These are phyloP conservation scores for Peronosclerospora sorghi DNA, from an alignment of 352 stramenopile species.

Conservation along the genomic window DNA sequence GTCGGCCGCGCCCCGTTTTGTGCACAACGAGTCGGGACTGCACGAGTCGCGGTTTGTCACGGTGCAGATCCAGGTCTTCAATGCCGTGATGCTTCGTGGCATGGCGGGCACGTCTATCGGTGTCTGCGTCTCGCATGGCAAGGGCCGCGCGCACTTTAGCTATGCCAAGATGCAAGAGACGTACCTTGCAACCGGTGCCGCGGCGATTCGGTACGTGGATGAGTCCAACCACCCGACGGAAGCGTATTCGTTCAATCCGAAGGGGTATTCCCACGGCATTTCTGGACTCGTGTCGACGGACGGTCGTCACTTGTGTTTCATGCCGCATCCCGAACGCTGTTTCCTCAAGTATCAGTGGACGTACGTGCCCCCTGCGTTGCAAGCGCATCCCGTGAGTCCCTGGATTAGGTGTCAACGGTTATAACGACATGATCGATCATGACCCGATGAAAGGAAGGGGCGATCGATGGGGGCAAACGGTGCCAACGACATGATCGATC, in stretches of 20 bases:
- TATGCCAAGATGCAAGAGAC: slow-evolving; percentile 83
- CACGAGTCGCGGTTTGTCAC: slow-evolving; percentile 98
- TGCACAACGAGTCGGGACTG: slow-evolving; percentile 94
- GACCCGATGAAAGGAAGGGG: slow-evolving; percentile 89
- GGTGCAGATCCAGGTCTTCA: slow-evolving; percentile 92
- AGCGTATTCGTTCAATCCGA: slow-evolving; percentile 99
- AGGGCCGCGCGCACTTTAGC: slow-evolving; percentile 94
- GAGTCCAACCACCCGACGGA: slow-evolving; percentile 90
- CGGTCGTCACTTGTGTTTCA: slow-evolving; percentile 97
- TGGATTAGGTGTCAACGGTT: slow-evolving; percentile 99
- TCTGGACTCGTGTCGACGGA: slow-evolving; percentile 94
- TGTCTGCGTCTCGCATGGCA: slow-evolving; percentile 94
- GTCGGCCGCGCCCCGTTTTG: slow-evolving; percentile 86
- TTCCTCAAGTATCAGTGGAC: slow-evolving; percentile 98
- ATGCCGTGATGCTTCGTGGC: slow-evolving; percentile 92
- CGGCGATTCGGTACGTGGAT: slow-evolving; percentile 95
- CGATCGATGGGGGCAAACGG: too few species aligned
- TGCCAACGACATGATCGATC: too few species aligned
- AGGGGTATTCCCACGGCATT: slow-evolving; percentile 95
- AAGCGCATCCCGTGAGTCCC: slow-evolving; percentile 73
- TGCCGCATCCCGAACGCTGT: slow-evolving; percentile 98
- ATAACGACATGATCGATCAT: slow-evolving; percentile 95
- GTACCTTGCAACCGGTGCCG: slow-evolving; percentile 87
- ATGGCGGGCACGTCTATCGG: slow-evolving; percentile 96
- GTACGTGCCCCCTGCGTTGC: slow-evolving; percentile 85